Base-by-base conservation (phyloP, 2,329 filamentous ascomycete species). In the Venturia nashicola region DNA sequence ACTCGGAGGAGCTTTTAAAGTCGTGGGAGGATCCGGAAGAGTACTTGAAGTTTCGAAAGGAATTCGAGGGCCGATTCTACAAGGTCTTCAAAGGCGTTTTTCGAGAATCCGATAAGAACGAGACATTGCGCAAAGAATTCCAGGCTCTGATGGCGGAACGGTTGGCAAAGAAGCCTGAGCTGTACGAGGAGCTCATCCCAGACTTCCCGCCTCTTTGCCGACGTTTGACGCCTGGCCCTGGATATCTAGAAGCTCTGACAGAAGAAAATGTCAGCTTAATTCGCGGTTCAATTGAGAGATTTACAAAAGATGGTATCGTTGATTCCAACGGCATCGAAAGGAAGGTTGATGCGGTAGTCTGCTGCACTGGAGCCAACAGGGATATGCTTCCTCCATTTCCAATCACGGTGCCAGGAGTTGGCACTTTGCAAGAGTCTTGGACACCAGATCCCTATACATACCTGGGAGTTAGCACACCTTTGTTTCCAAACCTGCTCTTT, bases 401-500 rank as follows among this genome's bases (percentile, higher is more conserved):
- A 5, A 70, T 72, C 61, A 48, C 7, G 20, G 59, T 40, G n/a
- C 59, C 55, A n/a, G 40, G 55, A 20, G 34, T 62, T 23, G 42
- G 54, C 5, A 59, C 14, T 39, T 42, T 64, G 20, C 32, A 36
- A 8, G 40, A 64, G 12, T 27, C 54, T 12, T 64, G 62, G 62
- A 61, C 20, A 23, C 42, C 48, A 40, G 40, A 48, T 18, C 27
- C 62, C 4, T 48, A 64, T 27, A 64, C 54, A 0, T 90, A 90
- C 68, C 75, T 89, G 6, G 86, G 86, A 0, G 68, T 86, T 1
- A 82, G 82, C 0, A 82, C 84, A 0, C 86, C 86, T 0, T 82
- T 81, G 0, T 89, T 89, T 66, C 86, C 87, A 0, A 90, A 90
- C 67, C 74, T 89, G 0, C 76, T 88, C 34, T 48, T 64, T 20